Conservation (phyloP, 2,329 filamentous ascomycete genomes). For the Reticulascus tulasneorum region DNA sequence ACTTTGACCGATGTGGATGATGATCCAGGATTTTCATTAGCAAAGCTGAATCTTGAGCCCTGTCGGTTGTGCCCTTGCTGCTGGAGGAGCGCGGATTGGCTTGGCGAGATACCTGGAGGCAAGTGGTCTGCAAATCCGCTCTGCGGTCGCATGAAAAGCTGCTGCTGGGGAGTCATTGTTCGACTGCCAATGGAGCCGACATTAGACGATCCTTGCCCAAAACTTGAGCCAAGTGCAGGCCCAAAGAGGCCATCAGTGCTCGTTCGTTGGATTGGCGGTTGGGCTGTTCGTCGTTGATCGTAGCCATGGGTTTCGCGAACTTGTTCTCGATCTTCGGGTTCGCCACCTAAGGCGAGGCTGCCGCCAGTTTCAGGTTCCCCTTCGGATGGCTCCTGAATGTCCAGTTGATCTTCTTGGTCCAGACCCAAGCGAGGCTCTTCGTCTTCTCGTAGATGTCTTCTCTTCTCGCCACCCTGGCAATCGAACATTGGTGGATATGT, state of each 20-base stretch:
- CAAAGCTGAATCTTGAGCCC: constrained; percentile 83
- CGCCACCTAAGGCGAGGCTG: constrained; percentile 85
- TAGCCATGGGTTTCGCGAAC: constrained; percentile 46
- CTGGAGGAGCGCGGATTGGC: constrained; percentile 50
- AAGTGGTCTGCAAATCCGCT: constrained; percentile 56
- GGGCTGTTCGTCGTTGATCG: constrained; percentile 62
- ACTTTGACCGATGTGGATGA: constrained; percentile 69
- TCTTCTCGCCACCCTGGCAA: constrained; percentile 73
- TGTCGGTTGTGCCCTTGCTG: constrained; percentile 72
- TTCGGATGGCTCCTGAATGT: constrained; percentile 52
- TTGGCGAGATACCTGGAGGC: constrained; percentile 52
- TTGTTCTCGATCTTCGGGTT: constrained; percentile 76
- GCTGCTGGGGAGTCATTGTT: constrained; percentile 76
- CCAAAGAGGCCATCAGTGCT: constrained; percentile 52
- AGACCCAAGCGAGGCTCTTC: constrained; percentile 50
- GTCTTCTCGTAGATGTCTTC: constrained; percentile 72
- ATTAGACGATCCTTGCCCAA: constrained; percentile 44
- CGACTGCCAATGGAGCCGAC: constrained; percentile 61
- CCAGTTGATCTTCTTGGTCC: constrained; percentile 45
- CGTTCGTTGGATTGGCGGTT: constrained; percentile 71
- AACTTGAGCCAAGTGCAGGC: constrained; percentile 44
- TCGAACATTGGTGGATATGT: constrained; percentile 73
- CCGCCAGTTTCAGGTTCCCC: constrained; percentile 76
- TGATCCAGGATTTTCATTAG: constrained; percentile 65
- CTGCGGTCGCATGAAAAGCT: constrained; percentile 64